Conservation (phyloP, 2,329 filamentous ascomycete species). For the Alternaria novae-zelandiae region DNA sequence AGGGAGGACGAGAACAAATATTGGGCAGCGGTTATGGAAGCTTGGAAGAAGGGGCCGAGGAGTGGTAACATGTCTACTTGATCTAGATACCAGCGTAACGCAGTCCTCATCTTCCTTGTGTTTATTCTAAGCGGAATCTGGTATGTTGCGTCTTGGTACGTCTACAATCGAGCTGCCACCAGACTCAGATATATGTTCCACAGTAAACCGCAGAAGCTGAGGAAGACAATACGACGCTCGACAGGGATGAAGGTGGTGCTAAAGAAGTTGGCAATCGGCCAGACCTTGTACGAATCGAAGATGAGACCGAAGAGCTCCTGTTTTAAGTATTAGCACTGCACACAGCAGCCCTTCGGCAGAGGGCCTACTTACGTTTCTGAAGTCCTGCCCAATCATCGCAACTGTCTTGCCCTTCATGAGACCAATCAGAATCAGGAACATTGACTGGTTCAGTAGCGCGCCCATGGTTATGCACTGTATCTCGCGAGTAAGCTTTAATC, state of each 20-base stretch:
- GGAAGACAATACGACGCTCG: slow-evolving; percentile 72
- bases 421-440: slow-evolving; percentile 68
- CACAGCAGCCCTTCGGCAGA: slow-evolving; percentile 23
- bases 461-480: slow-evolving; percentile 64
- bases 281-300: slow-evolving; percentile 72
- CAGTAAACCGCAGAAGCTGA: slow-evolving; percentile 71
- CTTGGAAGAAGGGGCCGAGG: slow-evolving; percentile 35
- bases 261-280: slow-evolving; percentile 73
- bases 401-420: slow-evolving; percentile 51
- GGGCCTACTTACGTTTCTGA: slow-evolving; percentile 45
- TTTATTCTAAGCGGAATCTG: background rate
- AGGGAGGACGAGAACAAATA: slow-evolving; percentile 63
- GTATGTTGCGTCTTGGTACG: background rate
- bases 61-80: background rate
- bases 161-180: slow-evolving; percentile 51
- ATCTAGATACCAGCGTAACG: background rate
- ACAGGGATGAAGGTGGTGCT: slow-evolving; percentile 75
- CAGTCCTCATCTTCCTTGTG: background rate
- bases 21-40: slow-evolving; percentile 55
- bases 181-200: slow-evolving; percentile 81
- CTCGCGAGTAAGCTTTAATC: slow-evolving; percentile 9
- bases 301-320: slow-evolving; percentile 45
- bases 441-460: slow-evolving; percentile 67
- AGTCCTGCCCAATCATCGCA: slow-evolving; percentile 38
- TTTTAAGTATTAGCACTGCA: background rate